Base-by-base conservation (phyloP, 192 early-diverging fungal genomes). In the Backusella tuberculispora region DNA sequence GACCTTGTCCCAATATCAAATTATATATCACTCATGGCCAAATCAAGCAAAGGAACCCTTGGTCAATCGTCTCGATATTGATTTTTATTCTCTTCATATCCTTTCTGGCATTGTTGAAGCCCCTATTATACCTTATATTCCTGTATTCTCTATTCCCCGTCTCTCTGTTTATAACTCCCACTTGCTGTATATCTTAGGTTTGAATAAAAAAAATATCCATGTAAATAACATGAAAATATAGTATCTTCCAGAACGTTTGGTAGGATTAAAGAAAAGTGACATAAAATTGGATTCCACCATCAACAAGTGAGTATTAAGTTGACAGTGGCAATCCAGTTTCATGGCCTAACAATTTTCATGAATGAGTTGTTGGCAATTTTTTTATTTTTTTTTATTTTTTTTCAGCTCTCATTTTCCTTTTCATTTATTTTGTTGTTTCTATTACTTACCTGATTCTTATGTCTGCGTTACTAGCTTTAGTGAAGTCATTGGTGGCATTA, bases 251-350 rank as follows among this genome's bases (percentile, higher is more conserved):
- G 40, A 66, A 42, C 65, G 65, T 34, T n/a, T 43, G 65, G 40
- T 66, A 66, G 40, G 34, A 66, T 66, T 66, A 66, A 66, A 66
- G 65, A 42, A 21, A 66, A 66, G n/a, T 66, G 65, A 43, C 34
- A 66, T 66, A 66, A 66, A 66, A 43, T 66, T 43, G 41, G 7
- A 66, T 41, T 9, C 15, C 34, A 17, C 1, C 40, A 66, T 42
- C 65, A 66, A 66, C 40, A 66, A 66, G 17, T 21, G 40, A 66
- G 65, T 66, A 66, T 66, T 42, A 17, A 66, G 40, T 43, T 66
- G 34, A 66, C 41, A 66, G 64, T 66, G 64, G 64, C 64, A 10
- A 66, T 40, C 64, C 46, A 48, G 46, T 48, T 17, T 48, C 46
- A 48, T 48, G 15, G 46, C 15, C 64, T 63, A 37, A 63, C 34